These are phyloP conservation scores for Clonostachys sp. DNA, from an alignment of 2,329 filamentous ascomycete genomes.

Conservation along the genomic window DNA sequence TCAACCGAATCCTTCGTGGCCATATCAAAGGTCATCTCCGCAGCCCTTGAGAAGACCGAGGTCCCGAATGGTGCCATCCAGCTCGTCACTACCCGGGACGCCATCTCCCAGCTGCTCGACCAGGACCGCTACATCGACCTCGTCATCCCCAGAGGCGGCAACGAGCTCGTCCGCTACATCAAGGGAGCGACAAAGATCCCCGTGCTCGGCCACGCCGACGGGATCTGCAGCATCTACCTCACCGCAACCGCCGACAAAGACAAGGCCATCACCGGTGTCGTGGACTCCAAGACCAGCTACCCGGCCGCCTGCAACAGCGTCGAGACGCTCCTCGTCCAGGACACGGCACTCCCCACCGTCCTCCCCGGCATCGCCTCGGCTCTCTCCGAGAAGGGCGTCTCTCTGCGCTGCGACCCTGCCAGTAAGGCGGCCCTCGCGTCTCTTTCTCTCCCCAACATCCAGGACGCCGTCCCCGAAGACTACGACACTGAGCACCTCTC, in stretches of 20 bases:
- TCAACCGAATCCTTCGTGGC: slow-evolving; percentile 92
- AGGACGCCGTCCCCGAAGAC: slow-evolving; percentile 65
- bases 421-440: slow-evolving; percentile 60
- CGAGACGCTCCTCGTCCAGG: slow-evolving; percentile 87
- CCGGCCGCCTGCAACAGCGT: slow-evolving; percentile 91
- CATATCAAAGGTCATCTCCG: slow-evolving; percentile 80
- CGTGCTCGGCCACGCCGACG: slow-evolving; percentile 93
- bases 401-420: slow-evolving; percentile 70
- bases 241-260: slow-evolving; percentile 69
- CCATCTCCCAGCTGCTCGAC: slow-evolving; percentile 79
- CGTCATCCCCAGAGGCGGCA: slow-evolving; percentile 87
- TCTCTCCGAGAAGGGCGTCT: slow-evolving; percentile 72
- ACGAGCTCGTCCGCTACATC: slow-evolving; percentile 85
- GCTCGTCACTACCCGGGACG: slow-evolving; percentile 89
- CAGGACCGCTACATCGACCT: slow-evolving; percentile 89
- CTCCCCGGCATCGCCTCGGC: slow-evolving; percentile 71
- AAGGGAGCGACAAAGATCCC: slow-evolving; percentile 91
- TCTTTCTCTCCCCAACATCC: slow-evolving; percentile 43
- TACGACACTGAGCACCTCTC: slow-evolving; percentile 88
- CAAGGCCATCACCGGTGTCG: slow-evolving; percentile 70
- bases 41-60: slow-evolving; percentile 64
- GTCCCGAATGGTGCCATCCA: slow-evolving; percentile 88
- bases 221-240: slow-evolving; percentile 83
- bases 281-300: slow-evolving; percentile 93
- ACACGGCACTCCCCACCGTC: slow-evolving; percentile 59